Base-by-base conservation (phyloP, 495 filamentous ascomycete species). In the Lophiotrema nucula region DNA sequence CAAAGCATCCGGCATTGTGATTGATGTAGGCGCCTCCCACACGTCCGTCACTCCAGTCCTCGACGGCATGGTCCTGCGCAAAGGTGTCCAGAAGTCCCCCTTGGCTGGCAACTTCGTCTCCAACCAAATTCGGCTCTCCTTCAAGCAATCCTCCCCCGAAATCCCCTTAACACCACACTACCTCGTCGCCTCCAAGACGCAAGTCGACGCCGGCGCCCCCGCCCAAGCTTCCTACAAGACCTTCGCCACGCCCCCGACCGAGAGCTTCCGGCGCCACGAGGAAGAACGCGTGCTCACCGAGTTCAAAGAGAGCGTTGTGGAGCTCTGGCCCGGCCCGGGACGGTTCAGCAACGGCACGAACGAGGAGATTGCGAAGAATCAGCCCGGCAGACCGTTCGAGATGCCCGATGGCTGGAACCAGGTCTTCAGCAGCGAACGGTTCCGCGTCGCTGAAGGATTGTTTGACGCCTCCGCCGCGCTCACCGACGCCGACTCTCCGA, bases 271-370 rank as follows among this genome's bases (percentile, higher is more conserved):
- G 60, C 76, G 76, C 15, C 81, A 90, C 24, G 82, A 97, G 72
- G 95, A 98, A 78, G 95, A 97, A 65, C 88, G 93, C 41, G 87
- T 96, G 13, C 74, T 97, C 21, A 88, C 87, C 35, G 89, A 96
- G 68, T 98, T 97, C 79, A 98, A 98, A 76, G 95, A 98, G 75
- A 92, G 86, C 44, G 90, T 96, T 41, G 92, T 97, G 23, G 88
- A 95, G 68, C 83, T 91, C 24, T 97, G 92, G 92, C 79, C 81
- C n/a, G 90, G 90, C 0, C 89, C 88, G 0, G 87, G 86, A 49
- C 80, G 82, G 21, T 83, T 88, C 53, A 76, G 79, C 4, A 77
- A 79, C 28, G 84, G 82, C 58, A 71, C 76, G 2, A 88, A 87
- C 66, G 81, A 90, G 59, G 91, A 95, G 26, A 73, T 81, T 28